Conservation (phyloP, 129 eudicot genomes). For the Flaveria robusta region DNA sequence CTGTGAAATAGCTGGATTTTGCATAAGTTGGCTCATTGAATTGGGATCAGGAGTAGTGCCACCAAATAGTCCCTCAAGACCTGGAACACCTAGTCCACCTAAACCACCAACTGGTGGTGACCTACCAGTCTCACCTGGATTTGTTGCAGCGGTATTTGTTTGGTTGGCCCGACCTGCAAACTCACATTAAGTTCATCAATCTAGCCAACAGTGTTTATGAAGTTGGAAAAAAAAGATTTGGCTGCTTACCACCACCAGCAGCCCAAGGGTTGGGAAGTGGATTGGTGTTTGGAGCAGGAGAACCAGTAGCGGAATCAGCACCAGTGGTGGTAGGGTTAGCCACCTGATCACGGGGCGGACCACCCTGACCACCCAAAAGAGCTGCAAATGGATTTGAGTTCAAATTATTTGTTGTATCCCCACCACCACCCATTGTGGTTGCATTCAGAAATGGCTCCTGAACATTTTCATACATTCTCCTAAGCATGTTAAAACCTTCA, state of each 20-base stretch:
- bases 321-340: constrained; percentile 58
- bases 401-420: constrained; percentile 50
- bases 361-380: constrained; percentile 68
- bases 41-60: constrained; percentile 57
- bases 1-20: constrained; percentile 82
- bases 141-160: constrained; percentile 45
- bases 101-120: constrained; percentile 51
- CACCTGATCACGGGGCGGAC: constrained; percentile 44
- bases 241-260: constrained; percentile 57
- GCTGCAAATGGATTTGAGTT: constrained; percentile 83
- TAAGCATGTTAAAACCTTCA: constrained; percentile 93
- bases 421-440: constrained; percentile 58
- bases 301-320: constrained; percentile 46
- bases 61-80: constrained; percentile 57
- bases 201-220: constrained; percentile 7
- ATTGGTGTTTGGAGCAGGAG: constrained; percentile 65
- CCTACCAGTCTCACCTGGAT: constrained; percentile 49
- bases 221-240: not conserved
- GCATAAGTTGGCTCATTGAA: constrained; percentile 56
- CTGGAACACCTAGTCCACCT: constrained; percentile 70
- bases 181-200: constrained; percentile 9
- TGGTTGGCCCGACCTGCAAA: constrained; percentile 45
- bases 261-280: constrained; percentile 85
- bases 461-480: constrained; percentile 90
- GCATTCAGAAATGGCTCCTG: constrained; percentile 86